Conservation (phyloP, 192 early-diverging fungal species). For the Linnemannia hyalina region DNA sequence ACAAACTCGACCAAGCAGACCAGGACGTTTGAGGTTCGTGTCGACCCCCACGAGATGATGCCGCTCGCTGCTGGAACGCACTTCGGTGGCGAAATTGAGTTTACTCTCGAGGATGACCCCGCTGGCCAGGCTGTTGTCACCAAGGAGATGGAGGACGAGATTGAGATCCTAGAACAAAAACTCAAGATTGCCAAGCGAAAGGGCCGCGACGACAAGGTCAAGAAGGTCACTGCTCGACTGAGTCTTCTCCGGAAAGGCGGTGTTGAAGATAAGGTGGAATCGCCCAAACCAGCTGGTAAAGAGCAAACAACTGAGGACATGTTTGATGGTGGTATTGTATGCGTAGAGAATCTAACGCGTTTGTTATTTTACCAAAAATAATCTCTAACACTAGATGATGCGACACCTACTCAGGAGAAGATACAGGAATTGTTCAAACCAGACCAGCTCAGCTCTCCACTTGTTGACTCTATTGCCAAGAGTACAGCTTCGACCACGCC, state of each 20-base stretch:
- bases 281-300: conserved; percentile 18
- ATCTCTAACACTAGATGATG: conserved; percentile 10
- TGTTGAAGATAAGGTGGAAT: conserved; percentile 33
- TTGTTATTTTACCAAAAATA: background rate
- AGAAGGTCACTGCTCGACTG: conserved; percentile 83
- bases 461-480: conserved; percentile 43
- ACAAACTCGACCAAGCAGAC: conserved; percentile 88
- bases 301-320: background rate
- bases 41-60: conserved; percentile 78
- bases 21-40: conserved; percentile 81
- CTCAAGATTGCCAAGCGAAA: conserved; percentile 96
- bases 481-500: conserved; percentile 11
- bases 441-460: conserved; percentile 21
- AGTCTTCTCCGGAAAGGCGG: conserved; percentile 73
- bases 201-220: conserved; percentile 86
- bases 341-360: background rate
- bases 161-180: conserved; percentile 97
- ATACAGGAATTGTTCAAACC: conserved; percentile 19
- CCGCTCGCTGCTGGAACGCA: conserved; percentile 36
- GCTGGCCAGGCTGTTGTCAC: conserved; percentile 64
- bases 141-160: conserved; percentile 92
- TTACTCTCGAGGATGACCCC: conserved; percentile 72
- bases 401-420: conserved; percentile 48
- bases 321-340: background rate
- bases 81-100: conserved; percentile 75